Evolutionary conservation across 345 rosid genomes (phyloP), one percentile per base, ranked within the genome.

Genomic region (Clausena lansium): DNA sequence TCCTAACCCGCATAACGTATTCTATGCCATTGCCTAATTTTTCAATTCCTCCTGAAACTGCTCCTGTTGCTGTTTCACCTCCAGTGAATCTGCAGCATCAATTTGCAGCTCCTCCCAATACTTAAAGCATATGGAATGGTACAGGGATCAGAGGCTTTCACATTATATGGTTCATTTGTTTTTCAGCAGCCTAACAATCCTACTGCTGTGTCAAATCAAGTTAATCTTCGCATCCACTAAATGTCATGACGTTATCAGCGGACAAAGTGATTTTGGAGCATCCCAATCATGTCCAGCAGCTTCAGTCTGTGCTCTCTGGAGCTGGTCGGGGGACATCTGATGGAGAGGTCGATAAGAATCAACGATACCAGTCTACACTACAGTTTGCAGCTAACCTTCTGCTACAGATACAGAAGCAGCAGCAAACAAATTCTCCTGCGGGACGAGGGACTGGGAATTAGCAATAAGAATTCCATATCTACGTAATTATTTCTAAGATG

Each of bases 381-480:
- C 95, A 93, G 80, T 84, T 95, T 85, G 99, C 99, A 9, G 98
- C 99, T 20, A 91, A 68, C 82, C 96, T 95, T 75, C 99, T 95
- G 80, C 92, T 85, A 38, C 98, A 91, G 84, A 86, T 95, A 83
- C 97, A 95, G n/a, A n/a, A n/a, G 78, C 88, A 86, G 66, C 89
- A 87, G 25, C 88, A 86, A 63, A 36, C 86, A 33, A 73, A 82
- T 57, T 13, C 84, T 79, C 80, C 86, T 20, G 78, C 83, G 52
- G 91, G 87, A 62, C 83, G 55, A 82, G 85, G 88, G 77, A 69
- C 82, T 36, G 90, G 85, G 69, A 78, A 74, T 74, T 77, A 84
- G 69, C 76, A 60, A 41, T 76, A 82, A 81, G 74, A 41, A 15
- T 72, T 71, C 55, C 77, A 71, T 73, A 61, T 60, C 35, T 73